Evolutionary conservation across 768 basidiomycete genomes (phyloP), one percentile per base, ranked within the genome.

Genomic region (Pleurotus citrinopileatus): DNA sequence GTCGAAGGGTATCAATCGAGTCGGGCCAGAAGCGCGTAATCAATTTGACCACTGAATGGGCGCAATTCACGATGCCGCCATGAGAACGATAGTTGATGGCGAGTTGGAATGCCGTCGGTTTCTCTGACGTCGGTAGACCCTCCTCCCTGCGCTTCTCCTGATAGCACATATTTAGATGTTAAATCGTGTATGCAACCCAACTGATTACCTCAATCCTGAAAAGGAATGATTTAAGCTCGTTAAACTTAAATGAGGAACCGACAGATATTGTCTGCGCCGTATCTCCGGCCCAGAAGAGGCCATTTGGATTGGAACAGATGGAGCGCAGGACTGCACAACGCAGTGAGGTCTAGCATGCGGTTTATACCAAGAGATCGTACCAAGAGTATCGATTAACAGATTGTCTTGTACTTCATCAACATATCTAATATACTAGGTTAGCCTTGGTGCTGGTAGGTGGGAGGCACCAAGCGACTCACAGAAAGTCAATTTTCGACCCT

Each of bases 251-350:
- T 0, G 85, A 77, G 57, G 84, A 87, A 2, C 88, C 89, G 0
- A 80, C 77, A 0, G 86, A 82, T 34, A 91, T 90, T 0, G 88
- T 86, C 58, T 91, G 89, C 0, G 89, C 87, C 0, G 89, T 89
- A 61, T 91, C 89, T 0, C 89, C 89, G 1, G 87, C 88, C 85
- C 86, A 89, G 57, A 90, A 86, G 17, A 89, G 66, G 0, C 88
- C 87, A 47, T 86, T 70, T 0, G 80, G 76, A 60, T 89, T 89
- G 9, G 66, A 65, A 56, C 85, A 89, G n/a, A 90, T 62, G 0
- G 72, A 70, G 26, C 86, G 70, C 36, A 90, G 65, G 3, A 90
- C 88, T 89, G 53, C 3, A 4, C 7, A 27, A 13, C 26, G 22
- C 2, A 23, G 9, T 17, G 13, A 4, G 5, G 26, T 27, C 42